Percentiles rank a stretch among this genome's conserved stretches.
Evolutionary conservation across 495 filamentous ascomycete genomes (phyloP).

Genomic region (Pseudevernia furfuracea): DNA sequence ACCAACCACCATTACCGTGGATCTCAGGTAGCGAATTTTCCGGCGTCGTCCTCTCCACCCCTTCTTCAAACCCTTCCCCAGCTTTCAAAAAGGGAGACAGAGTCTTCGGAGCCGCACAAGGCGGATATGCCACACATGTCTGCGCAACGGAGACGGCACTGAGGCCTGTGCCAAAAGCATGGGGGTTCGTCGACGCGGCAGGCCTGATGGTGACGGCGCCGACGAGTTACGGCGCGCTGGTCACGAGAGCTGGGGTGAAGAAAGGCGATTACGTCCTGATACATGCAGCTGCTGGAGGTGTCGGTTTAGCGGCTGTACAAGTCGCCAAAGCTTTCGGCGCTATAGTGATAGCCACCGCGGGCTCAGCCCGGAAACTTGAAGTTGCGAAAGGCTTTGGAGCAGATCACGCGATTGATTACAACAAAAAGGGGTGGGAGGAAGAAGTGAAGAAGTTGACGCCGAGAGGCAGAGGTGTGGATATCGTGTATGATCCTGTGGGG

Average conservation of each 20-base stretch:
- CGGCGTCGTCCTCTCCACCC: slow-evolving; percentile 62
- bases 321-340: slow-evolving; percentile 88
- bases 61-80: slow-evolving; percentile 38
- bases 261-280: slow-evolving; percentile 80
- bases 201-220: slow-evolving; percentile 88
- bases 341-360: slow-evolving; percentile 82
- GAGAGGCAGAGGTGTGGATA: slow-evolving; percentile 68
- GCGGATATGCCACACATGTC: slow-evolving; percentile 74
- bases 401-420: slow-evolving; percentile 74
- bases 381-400: slow-evolving; percentile 75
- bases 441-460: slow-evolving; percentile 68
- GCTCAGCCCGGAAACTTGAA: slow-evolving; percentile 65
- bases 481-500: slow-evolving; percentile 86
- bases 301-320: slow-evolving; percentile 86
- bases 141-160: slow-evolving; percentile 58
- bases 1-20: slow-evolving; percentile 74
- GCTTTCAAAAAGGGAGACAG: slow-evolving; percentile 66
- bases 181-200: slow-evolving; percentile 77
- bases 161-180: slow-evolving; percentile 66
- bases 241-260: slow-evolving; percentile 67
- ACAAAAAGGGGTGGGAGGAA: slow-evolving; percentile 59
- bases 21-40: slow-evolving; percentile 80
- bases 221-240: slow-evolving; percentile 80
- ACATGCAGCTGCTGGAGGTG: slow-evolving; percentile 88
- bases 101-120: slow-evolving; percentile 83